Base-by-base conservation (phyloP, 2,329 filamentous ascomycete genomes). In the Hymenoscyphus scutula region DNA sequence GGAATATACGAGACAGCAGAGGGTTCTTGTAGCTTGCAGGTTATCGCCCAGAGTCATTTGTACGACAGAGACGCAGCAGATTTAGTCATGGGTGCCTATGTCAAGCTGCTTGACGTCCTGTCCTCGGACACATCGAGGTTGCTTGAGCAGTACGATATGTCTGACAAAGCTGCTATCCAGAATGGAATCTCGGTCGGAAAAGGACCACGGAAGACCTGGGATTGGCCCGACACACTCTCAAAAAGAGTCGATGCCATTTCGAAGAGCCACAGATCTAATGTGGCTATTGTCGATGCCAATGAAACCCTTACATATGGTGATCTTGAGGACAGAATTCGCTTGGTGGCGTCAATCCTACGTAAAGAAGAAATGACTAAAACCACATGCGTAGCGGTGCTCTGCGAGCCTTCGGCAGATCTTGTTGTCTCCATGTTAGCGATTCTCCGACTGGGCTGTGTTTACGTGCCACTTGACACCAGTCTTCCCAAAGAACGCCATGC, bases 331-430 rank as follows among this genome's bases (percentile, higher is more conserved):
- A 73, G 74, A 1, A 69, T 76, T 11, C 58, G 77, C 10, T 58
- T 64, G 5, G 77, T 81, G 45, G 71, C 74, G n/a, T 64, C 63
- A 8, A 63, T 69, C 1, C 62, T 80, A 3, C 5, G n/a, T n/a
- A n/a, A n/a, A n/a, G n/a, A n/a, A 63, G 3, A 62, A 25, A 1
- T 54, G 1, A 37, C 32, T 37, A 13, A 37, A 37, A 74, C 69
- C 0, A 67, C 68, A 7, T 58, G 62, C 0, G 74, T 83, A 1
- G 75, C 68, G 0, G 51, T 63, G 13, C 32, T 60, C 51, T 37
- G 32, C 6, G 51, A 63, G 15, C 48, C 62, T 17, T 30, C 51
- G 19, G 15, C 58, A 11, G 63, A 70, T 32, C 68, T 63, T 66
- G 64, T 70, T 38, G 66, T 65, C 45, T 72, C 71, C 1, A 61